Evolutionary conservation across 1,284 basidiomycete species (phyloP).

Genomic region (Fomitiporia mediterranea): DNA sequence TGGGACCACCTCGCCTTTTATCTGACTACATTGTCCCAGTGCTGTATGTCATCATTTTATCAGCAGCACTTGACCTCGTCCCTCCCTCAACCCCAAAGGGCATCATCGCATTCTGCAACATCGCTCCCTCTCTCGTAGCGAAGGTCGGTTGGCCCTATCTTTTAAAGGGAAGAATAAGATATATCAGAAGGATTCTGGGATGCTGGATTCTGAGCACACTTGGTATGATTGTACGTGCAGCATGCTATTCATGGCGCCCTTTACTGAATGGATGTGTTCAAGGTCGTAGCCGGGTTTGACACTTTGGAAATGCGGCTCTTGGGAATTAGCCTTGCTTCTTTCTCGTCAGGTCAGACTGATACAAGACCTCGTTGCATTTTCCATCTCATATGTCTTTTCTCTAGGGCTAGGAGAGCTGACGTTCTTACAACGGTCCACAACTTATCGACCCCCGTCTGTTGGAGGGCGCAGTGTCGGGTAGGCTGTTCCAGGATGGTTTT

Average conservation of each 20-base stretch:
- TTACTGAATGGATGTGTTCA: too few relatives aligned
- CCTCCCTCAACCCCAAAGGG: slow-evolving; percentile 87
- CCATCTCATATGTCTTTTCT: neutral
- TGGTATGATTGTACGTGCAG: slow-evolving; percentile 70
- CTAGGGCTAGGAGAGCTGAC: slow-evolving; percentile 89
- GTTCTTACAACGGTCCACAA: slow-evolving; percentile 90
- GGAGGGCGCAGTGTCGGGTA: slow-evolving; percentile 70
- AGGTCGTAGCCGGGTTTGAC: slow-evolving; percentile 82
- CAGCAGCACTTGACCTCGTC: slow-evolving; percentile 92
- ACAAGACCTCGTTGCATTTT: slow-evolving; percentile 7
- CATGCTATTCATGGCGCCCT: neutral
- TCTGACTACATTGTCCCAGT: slow-evolving; percentile 48
- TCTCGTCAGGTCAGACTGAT: slow-evolving; percentile 74
- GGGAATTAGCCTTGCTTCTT: slow-evolving; percentile 87
- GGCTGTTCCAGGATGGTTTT: slow-evolving; percentile 19
- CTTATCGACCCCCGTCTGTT: slow-evolving; percentile 65
- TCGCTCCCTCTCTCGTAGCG: slow-evolving; percentile 73
- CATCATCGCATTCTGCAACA: slow-evolving; percentile 91
- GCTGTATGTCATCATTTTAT: slow-evolving; percentile 93
- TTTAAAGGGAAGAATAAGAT: slow-evolving; percentile 77
- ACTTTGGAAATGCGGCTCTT: slow-evolving; percentile 67
- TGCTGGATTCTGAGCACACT: slow-evolving; percentile 71
- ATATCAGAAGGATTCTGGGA: slow-evolving; percentile 66
- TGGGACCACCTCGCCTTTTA: too few relatives aligned
- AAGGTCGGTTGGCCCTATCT: slow-evolving; percentile 95